These are phyloP conservation scores for Saccharomyces eubayanus DNA, from an alignment of 805 yeast species.

Conservation along the genomic window DNA sequence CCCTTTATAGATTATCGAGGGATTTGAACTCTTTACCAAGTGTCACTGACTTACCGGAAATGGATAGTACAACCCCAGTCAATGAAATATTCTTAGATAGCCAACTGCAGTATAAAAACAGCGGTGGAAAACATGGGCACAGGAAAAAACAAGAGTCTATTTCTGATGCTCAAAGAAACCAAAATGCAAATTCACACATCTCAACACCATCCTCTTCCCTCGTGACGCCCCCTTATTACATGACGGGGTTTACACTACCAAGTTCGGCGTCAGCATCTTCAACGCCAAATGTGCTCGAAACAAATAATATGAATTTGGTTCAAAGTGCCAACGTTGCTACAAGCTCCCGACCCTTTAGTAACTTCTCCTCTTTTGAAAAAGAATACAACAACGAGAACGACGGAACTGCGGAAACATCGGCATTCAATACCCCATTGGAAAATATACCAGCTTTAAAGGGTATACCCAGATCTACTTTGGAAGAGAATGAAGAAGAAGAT, in stretches of 20 bases:
- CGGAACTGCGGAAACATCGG: slow-evolving; percentile 9
- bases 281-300: slow-evolving; percentile 16
- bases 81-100: slow-evolving; percentile 21
- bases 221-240: slow-evolving; percentile 12
- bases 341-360: slow-evolving; percentile 5
- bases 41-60: slow-evolving; percentile 8
- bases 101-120: slow-evolving; percentile 8
- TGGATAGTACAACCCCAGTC: slow-evolving; percentile 2
- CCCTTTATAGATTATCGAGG: slow-evolving; percentile 21
- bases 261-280: slow-evolving; percentile 15
- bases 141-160: slow-evolving; percentile 28
- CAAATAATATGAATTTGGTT: background rate
- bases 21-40: slow-evolving; percentile 20
- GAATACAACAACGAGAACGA: slow-evolving; percentile 9
- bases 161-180: slow-evolving; percentile 15
- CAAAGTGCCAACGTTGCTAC: slow-evolving; percentile 1
- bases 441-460: slow-evolving; percentile 13
- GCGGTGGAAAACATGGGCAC: slow-evolving; percentile 12
- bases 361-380: slow-evolving; percentile 3
- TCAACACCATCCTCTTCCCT: slow-evolving; percentile 12
- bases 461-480: slow-evolving; percentile 9
- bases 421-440: slow-evolving; percentile 12
- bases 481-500: slow-evolving; percentile 11
- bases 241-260: slow-evolving; percentile 10
- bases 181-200: background rate